Evolutionary conservation across 164 flowering plant genomes (phyloP).

Genomic region (Umbilicus rupestris): DNA sequence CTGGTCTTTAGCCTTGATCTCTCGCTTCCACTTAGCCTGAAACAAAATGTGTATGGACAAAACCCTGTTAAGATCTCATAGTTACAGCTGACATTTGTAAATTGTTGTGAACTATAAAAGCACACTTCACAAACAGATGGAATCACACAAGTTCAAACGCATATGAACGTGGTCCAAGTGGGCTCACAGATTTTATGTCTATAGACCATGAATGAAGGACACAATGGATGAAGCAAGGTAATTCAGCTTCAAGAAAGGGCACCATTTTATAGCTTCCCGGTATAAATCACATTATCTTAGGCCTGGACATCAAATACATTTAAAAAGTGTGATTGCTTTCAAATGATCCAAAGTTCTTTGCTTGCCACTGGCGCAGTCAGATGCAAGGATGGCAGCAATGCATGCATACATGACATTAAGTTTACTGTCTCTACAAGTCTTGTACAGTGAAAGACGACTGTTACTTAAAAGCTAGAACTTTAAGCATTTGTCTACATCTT

Average conservation of each 20-base stretch:
- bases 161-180: too few species aligned
- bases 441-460: too few species aligned
- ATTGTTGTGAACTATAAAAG: background rate
- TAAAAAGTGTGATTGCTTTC: background rate
- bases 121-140: background rate
- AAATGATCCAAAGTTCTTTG: background rate
- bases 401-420: too few species aligned
- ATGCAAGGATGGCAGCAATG: too few species aligned
- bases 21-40: constrained; percentile 81
- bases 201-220: background rate
- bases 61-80: background rate
- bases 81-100: background rate
- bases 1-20: constrained; percentile 57
- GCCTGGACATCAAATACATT: background rate
- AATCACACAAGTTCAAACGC: too few species aligned
- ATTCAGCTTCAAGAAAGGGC: background rate
- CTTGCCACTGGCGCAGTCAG: background rate
- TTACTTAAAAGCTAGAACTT: too few species aligned
- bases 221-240: background rate
- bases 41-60: constrained; percentile 10
- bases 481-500: too few species aligned
- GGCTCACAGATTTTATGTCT: too few species aligned
- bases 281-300: background rate
- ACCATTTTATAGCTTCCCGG: background rate
- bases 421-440: too few species aligned